A percentile compares a stretch with the other conserved stretches of the same genome.
Conservation (phyloP, 2,329 filamentous ascomycete genomes). For the Xylaria multiplex region DNA sequence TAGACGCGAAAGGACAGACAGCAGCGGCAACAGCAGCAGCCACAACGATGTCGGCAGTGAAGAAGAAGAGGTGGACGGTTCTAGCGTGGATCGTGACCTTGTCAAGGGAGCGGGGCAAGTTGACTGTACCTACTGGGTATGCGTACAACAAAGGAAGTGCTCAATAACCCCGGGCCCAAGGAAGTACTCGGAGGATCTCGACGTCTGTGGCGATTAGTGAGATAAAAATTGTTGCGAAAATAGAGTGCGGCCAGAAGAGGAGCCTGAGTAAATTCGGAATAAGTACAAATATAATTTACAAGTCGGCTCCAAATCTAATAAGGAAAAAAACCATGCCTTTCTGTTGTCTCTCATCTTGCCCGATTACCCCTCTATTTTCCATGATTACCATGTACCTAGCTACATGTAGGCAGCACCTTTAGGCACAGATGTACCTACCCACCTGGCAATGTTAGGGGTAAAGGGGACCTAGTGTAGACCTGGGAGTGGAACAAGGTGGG, state of each 20-base stretch:
- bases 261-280: background rate
- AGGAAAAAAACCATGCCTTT: background rate
- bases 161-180: background rate
- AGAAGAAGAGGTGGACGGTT: conserved; percentile 28
- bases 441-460: too few relatives aligned
- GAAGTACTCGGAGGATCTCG: background rate
- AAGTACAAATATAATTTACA: background rate
- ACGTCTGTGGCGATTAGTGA: background rate
- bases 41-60: conserved; percentile 12
- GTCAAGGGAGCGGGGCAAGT: conserved; percentile 27
- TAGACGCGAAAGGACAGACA: conserved; percentile 31
- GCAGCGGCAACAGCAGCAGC: conserved; percentile 14
- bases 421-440: too few relatives aligned
- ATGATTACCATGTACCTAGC: conserved; percentile 7
- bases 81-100: conserved; percentile 32
- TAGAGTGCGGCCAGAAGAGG: background rate
- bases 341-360: background rate
- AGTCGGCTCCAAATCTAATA: background rate
- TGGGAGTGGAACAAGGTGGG: too few relatives aligned
- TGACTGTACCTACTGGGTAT: conserved; percentile 19
- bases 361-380: conserved; percentile 28
- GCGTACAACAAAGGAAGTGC: background rate
- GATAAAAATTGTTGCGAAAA: background rate
- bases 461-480: too few relatives aligned
- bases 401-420: background rate